Percentiles rank a stretch among this genome's conserved stretches.
Evolutionary conservation across 2,329 filamentous ascomycete species (phyloP).

Genomic region (Didymella arachidicola): DNA sequence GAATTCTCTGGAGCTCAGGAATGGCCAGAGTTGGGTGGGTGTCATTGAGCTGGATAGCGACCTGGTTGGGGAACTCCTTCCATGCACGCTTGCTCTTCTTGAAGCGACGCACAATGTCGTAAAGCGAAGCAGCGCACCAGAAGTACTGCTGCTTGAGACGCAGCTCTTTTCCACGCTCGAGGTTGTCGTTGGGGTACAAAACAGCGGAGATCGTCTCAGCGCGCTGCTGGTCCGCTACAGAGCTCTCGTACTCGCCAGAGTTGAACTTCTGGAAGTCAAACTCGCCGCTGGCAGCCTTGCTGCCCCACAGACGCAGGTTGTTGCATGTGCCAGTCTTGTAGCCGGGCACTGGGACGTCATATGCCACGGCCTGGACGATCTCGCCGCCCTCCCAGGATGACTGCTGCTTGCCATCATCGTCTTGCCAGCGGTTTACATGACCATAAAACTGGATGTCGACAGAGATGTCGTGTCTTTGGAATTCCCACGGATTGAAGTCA

Average conservation of each 20-base stretch:
- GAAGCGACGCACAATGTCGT: conserved; percentile 96
- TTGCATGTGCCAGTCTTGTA: conserved; percentile 91
- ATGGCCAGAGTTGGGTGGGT: conserved; percentile 96
- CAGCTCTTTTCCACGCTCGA: conserved; percentile 95
- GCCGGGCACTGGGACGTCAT: conserved; percentile 90
- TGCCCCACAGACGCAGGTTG: conserved; percentile 96
- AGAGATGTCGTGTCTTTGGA: conserved; percentile 91
- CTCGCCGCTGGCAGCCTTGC: conserved; percentile 94
- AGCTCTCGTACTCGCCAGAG: conserved; percentile 95
- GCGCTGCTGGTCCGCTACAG: conserved; percentile 95
- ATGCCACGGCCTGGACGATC: conserved; percentile 88
- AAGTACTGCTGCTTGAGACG: conserved; percentile 99
- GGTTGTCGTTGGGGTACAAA: conserved; percentile 95
- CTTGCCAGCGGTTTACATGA: conserved; percentile 73
- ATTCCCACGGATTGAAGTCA: conserved; percentile 99
- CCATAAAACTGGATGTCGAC: conserved; percentile 99
- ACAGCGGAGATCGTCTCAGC: conserved; percentile 99
- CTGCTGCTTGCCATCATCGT: conserved; percentile 77
- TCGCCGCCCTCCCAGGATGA: conserved; percentile 92
- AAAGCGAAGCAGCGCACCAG: conserved; percentile 96
- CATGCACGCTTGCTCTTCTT: conserved; percentile 94
- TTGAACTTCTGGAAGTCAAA: conserved; percentile 99
- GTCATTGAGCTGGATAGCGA: conserved; percentile 97
- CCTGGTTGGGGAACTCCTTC: conserved; percentile 91
- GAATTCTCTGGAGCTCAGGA: conserved; percentile 91